These are phyloP conservation scores for Cucurbita argyrosperma DNA, from an alignment of 306 rosid species.

Conservation along the genomic window DNA sequence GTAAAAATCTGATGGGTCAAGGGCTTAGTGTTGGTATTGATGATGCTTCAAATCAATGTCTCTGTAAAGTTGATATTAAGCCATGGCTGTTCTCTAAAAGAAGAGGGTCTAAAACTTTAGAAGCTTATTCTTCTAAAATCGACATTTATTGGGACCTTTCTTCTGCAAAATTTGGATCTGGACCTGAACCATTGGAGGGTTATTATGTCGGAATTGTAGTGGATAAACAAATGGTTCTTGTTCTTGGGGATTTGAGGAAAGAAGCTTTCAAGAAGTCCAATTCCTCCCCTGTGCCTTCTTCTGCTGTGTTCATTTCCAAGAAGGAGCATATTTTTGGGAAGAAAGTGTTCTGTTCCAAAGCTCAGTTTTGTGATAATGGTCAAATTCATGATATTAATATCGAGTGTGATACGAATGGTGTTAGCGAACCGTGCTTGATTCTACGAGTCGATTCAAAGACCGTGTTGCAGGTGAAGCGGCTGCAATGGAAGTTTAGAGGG, in stretches of 20 bases:
- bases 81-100: constrained; percentile 92
- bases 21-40: constrained; percentile 71
- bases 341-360: constrained; percentile 52
- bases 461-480: constrained; percentile 74
- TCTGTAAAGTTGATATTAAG: constrained; percentile 88
- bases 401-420: constrained; percentile 66
- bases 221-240: constrained; percentile 72
- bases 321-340: constrained; percentile 81
- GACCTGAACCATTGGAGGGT: constrained; percentile 74
- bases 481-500: constrained; percentile 87
- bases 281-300: constrained; percentile 33
- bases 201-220: constrained; percentile 62
- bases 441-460: constrained; percentile 72
- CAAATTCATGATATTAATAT: constrained; percentile 66
- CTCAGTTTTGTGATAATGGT: constrained; percentile 64
- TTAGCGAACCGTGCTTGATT: constrained; percentile 44
- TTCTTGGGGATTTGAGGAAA: constrained; percentile 80
- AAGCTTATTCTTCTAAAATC: constrained; percentile 54
- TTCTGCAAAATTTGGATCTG: constrained; percentile 70
- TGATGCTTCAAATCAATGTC: constrained; percentile 65
- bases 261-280: constrained; percentile 86
- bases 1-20: constrained; percentile 86
- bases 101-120: constrained; percentile 75
- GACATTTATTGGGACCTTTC: constrained; percentile 91
- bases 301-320: constrained; percentile 59